Evolutionary conservation across 805 yeast species (phyloP), one percentile per base, ranked within the genome.

Genomic region (Metschnikowia lachancei): DNA sequence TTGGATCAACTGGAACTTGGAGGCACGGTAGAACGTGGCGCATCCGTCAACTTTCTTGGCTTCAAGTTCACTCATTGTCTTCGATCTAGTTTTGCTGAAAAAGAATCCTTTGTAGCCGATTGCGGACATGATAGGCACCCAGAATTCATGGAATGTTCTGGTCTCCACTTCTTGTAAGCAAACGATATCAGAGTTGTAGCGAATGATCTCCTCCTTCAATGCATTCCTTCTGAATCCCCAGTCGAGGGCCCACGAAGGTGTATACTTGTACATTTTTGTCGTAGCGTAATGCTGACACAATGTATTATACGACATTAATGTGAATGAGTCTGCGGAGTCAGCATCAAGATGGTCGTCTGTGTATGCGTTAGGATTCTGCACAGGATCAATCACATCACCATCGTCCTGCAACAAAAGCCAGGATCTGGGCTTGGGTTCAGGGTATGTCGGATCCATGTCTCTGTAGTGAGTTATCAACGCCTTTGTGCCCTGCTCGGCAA

Each of bases 91-190:
- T 67, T 94, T 94, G 45, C 85, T 86, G 67, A 83, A 87, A 70
- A 89, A 91, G 20, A 81, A 66, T 31, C 95, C 91, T 55, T 80
- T 78, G 68, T 92, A 94, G 7, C 96, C 96, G 39, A 78, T 71
- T 45, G 80, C 77, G 19, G 74, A 74, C 78, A 94, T 74, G 28
- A 81, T 59, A 14, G 95, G 95, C 3, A 75, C 69, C 95, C 97
- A 90, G 63, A 81, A 85, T 36, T 90, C 96, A 57, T 89, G 92
- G 66, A 74, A 88, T 0, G 94, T 83, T 50, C 81, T 80, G 0
- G 91, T 82, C 65, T 94, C 98, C 40, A 94, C 97, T 67, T 94
- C 99, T 73, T 94, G 99, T 67, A 94, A 72, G 72, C 98, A 91
- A 18, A 94, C 66, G 31, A 94, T 74, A 64, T 94, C 97, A 20